phyloP scores from a whole-genome alignment of 345 rosid genomes.

The Eucalyptus erythrocorys region DNA sequence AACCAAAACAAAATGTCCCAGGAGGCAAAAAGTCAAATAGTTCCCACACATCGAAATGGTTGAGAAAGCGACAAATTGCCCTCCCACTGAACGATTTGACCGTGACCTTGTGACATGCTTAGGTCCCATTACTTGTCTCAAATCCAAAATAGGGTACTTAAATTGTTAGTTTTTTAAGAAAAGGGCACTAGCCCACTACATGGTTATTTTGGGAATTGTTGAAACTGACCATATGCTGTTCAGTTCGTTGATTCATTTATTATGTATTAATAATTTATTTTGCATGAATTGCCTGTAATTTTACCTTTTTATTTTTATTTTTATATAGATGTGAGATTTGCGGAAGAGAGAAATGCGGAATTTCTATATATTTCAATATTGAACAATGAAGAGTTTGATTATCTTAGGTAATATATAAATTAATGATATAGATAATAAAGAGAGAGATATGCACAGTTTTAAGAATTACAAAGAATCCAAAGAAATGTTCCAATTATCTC shows the following conservation, averaged over 20 bases:
- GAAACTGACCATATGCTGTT: neutral
- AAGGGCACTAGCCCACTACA: neutral
- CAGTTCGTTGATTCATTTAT: neutral
- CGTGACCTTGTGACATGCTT: neutral
- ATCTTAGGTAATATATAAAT: neutral
- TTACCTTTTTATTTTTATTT: fast-evolving
- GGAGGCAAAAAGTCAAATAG: neutral
- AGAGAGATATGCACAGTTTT: neutral
- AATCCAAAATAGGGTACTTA: neutral
- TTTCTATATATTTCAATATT: neutral
- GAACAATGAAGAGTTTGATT: neutral
- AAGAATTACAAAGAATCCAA: too few species aligned
- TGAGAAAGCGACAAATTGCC: neutral
- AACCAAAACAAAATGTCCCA: neutral
- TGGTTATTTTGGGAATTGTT: neutral
- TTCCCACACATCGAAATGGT: neutral
- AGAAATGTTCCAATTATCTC: neutral
- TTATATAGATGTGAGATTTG: neutral
- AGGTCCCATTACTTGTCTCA: neutral
- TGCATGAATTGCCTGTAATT: neutral
- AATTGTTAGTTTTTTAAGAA: neutral
- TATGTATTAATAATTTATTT: neutral
- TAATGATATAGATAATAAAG: neutral
- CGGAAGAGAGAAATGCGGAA: neutral
- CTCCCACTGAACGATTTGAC: neutral